Conservation (phyloP, 2,329 filamentous ascomycete genomes). For the Botrytis porri region DNA sequence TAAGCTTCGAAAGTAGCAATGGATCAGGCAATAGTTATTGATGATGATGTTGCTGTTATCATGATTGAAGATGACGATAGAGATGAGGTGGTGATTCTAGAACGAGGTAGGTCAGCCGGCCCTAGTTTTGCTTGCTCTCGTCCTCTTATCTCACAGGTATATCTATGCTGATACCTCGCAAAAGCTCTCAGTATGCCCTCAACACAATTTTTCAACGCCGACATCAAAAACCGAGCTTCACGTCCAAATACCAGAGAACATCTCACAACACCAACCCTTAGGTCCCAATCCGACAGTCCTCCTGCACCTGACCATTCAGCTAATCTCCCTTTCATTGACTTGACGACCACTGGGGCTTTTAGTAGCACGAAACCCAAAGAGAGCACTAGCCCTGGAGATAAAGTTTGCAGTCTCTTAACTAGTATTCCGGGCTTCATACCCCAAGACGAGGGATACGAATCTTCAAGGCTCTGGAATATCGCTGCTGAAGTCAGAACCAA, state of each 20-base stretch:
- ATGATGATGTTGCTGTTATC: background rate
- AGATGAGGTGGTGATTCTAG: constrained; percentile 9
- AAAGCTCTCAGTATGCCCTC: background rate
- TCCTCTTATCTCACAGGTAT: background rate
- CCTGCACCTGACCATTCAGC: background rate
- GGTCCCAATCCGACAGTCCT: background rate
- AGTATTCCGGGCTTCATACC: background rate
- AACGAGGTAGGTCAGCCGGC: background rate
- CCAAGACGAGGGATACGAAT: background rate
- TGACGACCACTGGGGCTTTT: background rate
- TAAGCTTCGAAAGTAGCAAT: background rate
- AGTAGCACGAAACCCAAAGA: background rate
- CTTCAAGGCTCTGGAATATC: background rate
- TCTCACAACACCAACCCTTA: background rate
- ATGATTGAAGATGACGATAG: background rate
- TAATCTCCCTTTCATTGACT: background rate
- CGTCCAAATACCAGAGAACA: background rate
- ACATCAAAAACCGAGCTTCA: background rate
- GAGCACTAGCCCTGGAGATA: background rate
- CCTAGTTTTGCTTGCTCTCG: background rate
- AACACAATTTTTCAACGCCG: background rate
- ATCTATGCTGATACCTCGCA: background rate
- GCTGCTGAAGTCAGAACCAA: background rate
- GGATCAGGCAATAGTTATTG: constrained; percentile 4
- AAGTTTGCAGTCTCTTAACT: background rate